Evolutionary conservation across 495 filamentous ascomycete species (phyloP), one percentile per base, ranked within the genome.

Genomic region (Aspergillus cavernicola): DNA sequence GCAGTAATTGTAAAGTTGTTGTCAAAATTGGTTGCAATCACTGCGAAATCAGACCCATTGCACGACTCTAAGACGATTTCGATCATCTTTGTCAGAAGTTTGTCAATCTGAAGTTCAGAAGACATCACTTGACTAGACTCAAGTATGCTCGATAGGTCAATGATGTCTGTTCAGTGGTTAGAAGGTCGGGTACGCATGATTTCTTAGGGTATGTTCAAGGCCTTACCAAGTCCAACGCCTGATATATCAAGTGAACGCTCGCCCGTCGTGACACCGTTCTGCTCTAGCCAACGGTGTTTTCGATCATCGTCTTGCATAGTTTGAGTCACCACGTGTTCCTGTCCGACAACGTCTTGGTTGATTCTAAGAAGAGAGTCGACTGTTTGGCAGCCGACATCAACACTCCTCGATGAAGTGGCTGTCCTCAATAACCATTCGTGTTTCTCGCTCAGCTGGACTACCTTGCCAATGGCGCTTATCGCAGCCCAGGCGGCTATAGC

Each of bases 111-210:
- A 26, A 96, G 75, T 50, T 95, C 89, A 23, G 89, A 95, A 11
- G 90, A 95, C 62, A 96, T 89, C 37, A 95, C 84, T 72, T 95
- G 91, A 37, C 86, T 92, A 13, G 87, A 92, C 60, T 90, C 85
- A 9, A 96, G 77, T 46, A 96, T 95, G 35, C 86, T 89, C 39
- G 88, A 84, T 47, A 95, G 66, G 65, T 95, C 91, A 47, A 95
- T 88, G 69, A 95, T 91, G 66, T 96, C 90, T 53, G 31, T 15
- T 36, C 39, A 36, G 41, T 16, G 13, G 38, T 66, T 53, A 64
- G 50, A 47, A 31, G n/a, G n/a, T n/a, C n/a, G n/a, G n/a, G n/a
- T n/a, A 50, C 28, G 19, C 18, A 39, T 12, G 19, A 15, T n/a
- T 19, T 10, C 10, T 4, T 35, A 5, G 18, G 31, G 10, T 13